phyloP scores from a whole-genome alignment of 2,329 filamentous ascomycete species.

The Fusarium annulatum region DNA sequence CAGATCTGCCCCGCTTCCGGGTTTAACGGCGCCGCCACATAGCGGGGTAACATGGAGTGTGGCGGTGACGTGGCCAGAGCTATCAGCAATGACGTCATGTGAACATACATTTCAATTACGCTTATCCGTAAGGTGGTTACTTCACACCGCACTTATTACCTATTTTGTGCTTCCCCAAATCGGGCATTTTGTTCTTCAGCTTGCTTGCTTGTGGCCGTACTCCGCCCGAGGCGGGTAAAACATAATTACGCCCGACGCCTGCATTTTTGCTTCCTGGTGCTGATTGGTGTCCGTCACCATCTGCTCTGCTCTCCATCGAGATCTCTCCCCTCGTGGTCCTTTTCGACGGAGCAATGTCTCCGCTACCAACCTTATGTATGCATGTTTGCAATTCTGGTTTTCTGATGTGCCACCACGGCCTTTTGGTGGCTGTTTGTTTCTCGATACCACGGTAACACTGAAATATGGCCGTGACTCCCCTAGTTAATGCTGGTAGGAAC shows the following conservation, averaged over 20 bases:
- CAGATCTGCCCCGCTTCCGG: not conserved
- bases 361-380: not conserved
- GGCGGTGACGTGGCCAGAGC: slow-evolving; percentile 32
- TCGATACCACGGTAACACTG: not conserved
- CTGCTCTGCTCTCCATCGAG: slow-evolving; percentile 29
- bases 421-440: slow-evolving; percentile 2
- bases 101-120: not conserved
- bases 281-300: slow-evolving; percentile 13
- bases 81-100: not conserved
- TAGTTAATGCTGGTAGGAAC: not conserved
- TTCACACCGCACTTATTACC: not conserved
- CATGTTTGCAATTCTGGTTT: slow-evolving; percentile 14
- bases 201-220: not conserved
- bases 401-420: slow-evolving; percentile 8
- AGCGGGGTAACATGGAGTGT: slow-evolving; percentile 21
- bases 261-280: not conserved
- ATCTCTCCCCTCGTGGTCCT: slow-evolving; percentile 27
- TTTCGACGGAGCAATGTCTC: slow-evolving; percentile 30
- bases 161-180: not conserved
- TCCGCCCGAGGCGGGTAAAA: not conserved
- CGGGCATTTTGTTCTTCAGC: not conserved
- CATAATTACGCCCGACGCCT: slow-evolving; percentile 1
- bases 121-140: not conserved
- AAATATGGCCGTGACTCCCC: not conserved
- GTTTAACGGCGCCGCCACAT: slow-evolving; percentile 23